Conservation (phyloP, 495 filamentous ascomycete genomes). For the Podospora didyma region DNA sequence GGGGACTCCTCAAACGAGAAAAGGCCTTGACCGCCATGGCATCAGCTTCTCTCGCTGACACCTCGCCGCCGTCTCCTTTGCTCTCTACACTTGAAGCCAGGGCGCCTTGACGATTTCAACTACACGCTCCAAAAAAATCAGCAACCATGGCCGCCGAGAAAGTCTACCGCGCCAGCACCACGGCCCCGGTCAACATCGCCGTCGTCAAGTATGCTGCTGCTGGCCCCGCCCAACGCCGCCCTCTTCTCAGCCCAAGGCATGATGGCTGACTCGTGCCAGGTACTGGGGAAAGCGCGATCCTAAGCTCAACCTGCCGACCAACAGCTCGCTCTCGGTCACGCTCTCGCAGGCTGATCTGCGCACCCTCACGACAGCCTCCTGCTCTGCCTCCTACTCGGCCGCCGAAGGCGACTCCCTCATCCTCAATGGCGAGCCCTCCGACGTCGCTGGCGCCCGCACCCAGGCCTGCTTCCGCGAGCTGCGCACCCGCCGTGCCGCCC, state of each 20-base stretch:
- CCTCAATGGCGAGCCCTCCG: slow-evolving; percentile 78
- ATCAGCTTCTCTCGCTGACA: too few species aligned
- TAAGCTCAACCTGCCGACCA: slow-evolving; percentile 91
- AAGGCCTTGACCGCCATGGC: too few species aligned
- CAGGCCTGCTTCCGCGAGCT: slow-evolving; percentile 88
- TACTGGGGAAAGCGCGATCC: slow-evolving; percentile 98
- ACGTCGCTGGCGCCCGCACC: slow-evolving; percentile 80
- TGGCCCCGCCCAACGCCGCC: too few species aligned
- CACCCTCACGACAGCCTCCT: slow-evolving; percentile 93
- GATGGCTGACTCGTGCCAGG: slow-evolving; percentile 38
- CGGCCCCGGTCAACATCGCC: slow-evolving; percentile 97
- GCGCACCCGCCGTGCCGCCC: slow-evolving; percentile 64
- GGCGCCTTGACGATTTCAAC: not conserved
- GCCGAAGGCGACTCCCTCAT: slow-evolving; percentile 64
- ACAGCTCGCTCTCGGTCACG: slow-evolving; percentile 93
- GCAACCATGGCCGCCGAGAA: slow-evolving; percentile 45
- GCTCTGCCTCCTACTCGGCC: slow-evolving; percentile 67
- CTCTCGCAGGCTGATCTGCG: slow-evolving; percentile 90
- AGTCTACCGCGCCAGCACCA: slow-evolving; percentile 88
- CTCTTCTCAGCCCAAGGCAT: not conserved
- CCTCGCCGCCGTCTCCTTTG: too few species aligned
- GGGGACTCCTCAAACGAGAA: too few species aligned
- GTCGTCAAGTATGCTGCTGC: slow-evolving; percentile 97
- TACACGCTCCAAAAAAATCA: not conserved
- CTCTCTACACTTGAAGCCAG: too few species aligned